Base-by-base conservation (phyloP, 2,329 filamentous ascomycete species). In the Aspergillus fijiensis region DNA sequence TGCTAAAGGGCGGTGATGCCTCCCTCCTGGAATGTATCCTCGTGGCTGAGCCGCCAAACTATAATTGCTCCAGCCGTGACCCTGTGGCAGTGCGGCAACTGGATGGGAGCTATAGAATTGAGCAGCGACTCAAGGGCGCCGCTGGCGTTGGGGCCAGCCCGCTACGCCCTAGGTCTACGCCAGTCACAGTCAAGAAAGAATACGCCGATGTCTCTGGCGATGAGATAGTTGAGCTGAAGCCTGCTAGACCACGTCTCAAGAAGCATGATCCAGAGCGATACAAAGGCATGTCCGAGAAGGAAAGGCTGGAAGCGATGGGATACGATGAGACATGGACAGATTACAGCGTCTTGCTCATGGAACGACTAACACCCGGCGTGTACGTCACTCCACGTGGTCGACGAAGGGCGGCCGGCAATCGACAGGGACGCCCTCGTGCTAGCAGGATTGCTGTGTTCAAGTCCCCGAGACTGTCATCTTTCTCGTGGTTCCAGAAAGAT, bases 371-470 rank as follows among this genome's bases (percentile, higher is more conserved):
- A 3, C 69, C 75, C 12, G 78, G 79, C 10, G 69, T 79, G 11
- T 80, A 79, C 59, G 59, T 80, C 25, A 79, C 79, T 11, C 69
- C 75, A 4, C 67, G 66, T 45, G 77, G 77, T 19, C 74, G 71
- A 58, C 71, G 76, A 39, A 70, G 75, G 55, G 73, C 76, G 21
- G 65, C 69, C n/a, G 76, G 74, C 2, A 75, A 73, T 55, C 67
- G 63, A 45, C 72, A 72, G 65, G 77, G 77, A 19, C 76, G 77
- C 9, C 75, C 77, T 42, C 68, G 68, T 35, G 70, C 67, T 55
- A 77, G 76, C 49, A 71, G 74, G n/a, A 68, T 79, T 53, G 76
- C 74, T 3, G 68, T 79, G 4, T 76, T 79, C 60, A 79, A 74
- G 63, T 74, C 72, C 0, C 55, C 70, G 6, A 70, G 67, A 27